These are phyloP conservation scores for Cutaneotrichosporon dermatis DNA, from an alignment of 1,284 basidiomycete genomes.

Conservation along the genomic window DNA sequence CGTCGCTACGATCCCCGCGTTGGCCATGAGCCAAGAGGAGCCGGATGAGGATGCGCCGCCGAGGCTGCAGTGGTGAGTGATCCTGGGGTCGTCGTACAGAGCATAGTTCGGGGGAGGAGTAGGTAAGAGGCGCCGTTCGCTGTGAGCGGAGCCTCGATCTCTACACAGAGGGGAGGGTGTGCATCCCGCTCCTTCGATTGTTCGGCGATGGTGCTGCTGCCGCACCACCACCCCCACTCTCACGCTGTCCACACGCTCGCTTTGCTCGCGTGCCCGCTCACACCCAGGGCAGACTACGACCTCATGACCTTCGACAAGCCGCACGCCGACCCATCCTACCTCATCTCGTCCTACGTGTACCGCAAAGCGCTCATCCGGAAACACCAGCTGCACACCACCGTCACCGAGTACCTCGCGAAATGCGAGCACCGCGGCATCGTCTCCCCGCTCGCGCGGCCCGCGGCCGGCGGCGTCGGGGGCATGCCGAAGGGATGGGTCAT, in stretches of 20 bases:
- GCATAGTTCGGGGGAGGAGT: too few relatives aligned
- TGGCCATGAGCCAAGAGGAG: conserved; percentile 35
- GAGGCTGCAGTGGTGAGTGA: conserved; percentile 42
- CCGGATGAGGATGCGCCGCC: conserved; percentile 34
- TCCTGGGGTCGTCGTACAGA: too few relatives aligned
- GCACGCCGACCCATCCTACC: conserved; percentile 50
- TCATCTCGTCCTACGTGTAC: conserved; percentile 83
- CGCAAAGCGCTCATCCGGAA: conserved; percentile 92
- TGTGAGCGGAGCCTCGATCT: too few relatives aligned
- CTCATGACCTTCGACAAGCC: conserved; percentile 70
- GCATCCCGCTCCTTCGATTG: too few relatives aligned
- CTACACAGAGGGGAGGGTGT: too few relatives aligned
- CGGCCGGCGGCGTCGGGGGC: conserved; percentile 44
- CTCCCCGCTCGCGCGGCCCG: conserved; percentile 10
- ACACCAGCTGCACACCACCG: conserved; percentile 77
- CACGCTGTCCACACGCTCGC: too few relatives aligned
- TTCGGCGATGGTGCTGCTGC: too few relatives aligned
- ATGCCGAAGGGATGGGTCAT: conserved; percentile 79
- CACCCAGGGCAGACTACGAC: conserved; percentile 59
- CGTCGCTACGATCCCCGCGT: conserved; percentile 33
- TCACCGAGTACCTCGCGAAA: conserved; percentile 72
- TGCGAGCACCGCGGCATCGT: conserved; percentile 46
- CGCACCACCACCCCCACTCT: too few relatives aligned
- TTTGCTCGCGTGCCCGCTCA: conserved; percentile 25
- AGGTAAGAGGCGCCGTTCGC: too few relatives aligned